Conservation (phyloP, 768 basidiomycete species). For the Cystofilobasidium macerans region DNA sequence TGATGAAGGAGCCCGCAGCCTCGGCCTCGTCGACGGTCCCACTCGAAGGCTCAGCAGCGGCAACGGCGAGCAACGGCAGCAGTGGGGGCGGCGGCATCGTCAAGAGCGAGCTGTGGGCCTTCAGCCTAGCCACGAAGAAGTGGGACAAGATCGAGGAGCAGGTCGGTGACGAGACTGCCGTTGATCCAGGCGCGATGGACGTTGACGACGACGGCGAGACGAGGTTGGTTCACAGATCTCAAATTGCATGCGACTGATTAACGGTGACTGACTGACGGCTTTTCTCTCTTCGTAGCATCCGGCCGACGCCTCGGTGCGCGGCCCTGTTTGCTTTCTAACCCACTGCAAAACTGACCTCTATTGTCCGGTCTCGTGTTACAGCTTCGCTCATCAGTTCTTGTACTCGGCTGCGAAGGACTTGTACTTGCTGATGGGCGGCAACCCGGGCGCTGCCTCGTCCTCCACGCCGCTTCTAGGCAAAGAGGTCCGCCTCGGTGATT, state of each 20-base stretch:
- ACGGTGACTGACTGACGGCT: not conserved
- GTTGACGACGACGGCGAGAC: constrained; percentile 2
- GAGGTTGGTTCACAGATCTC: not conserved
- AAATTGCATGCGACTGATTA: not conserved
- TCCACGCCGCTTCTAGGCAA: not conserved
- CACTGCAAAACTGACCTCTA: too few relatives aligned
- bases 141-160: constrained; percentile 6
- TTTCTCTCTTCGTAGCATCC: not conserved
- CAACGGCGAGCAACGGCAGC: not conserved
- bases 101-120: constrained; percentile 19
- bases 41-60: not conserved
- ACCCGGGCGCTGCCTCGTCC: not conserved
- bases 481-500: constrained; percentile 8
- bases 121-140: not conserved
- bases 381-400: constrained; percentile 11
- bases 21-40: too few relatives aligned
- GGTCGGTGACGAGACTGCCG: not conserved
- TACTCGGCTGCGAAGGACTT: constrained; percentile 2
- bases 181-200: not conserved
- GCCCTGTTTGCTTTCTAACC: not conserved
- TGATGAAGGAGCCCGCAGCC: constrained; percentile 8
- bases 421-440: constrained; percentile 16
- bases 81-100: not conserved
- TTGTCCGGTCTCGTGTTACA: not conserved
- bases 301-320: not conserved